A percentile compares a stretch with the other conserved stretches of the same genome.
phyloP scores from a whole-genome alignment of 2,329 filamentous ascomycete genomes.

The Ceratocystis lukuohia region DNA sequence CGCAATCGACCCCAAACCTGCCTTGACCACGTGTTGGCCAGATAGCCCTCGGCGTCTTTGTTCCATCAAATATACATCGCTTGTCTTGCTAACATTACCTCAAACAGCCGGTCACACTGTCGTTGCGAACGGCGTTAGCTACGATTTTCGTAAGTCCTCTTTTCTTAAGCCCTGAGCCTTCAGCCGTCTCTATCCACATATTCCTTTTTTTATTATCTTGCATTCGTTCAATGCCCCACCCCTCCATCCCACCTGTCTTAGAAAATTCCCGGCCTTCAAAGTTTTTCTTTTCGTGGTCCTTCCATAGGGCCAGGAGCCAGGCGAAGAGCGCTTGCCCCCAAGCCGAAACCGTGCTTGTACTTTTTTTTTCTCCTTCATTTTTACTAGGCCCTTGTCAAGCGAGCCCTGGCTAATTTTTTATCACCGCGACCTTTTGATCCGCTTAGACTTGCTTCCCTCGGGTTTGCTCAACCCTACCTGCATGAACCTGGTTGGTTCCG shows the following conservation, averaged over 20 bases:
- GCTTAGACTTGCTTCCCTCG: constrained; percentile 28
- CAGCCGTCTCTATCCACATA: background rate
- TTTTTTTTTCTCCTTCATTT: background rate
- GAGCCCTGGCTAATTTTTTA: background rate
- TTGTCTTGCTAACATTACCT: constrained; percentile 19
- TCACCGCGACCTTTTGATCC: background rate
- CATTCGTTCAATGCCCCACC: background rate
- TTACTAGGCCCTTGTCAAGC: background rate
- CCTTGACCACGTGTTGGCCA: background rate
- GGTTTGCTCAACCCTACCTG: constrained; percentile 59
- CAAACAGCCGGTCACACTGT: constrained; percentile 18
- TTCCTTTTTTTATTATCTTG: background rate
- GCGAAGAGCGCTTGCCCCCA: no score
- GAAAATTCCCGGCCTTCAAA: background rate
- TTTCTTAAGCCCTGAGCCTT: constrained; percentile 44
- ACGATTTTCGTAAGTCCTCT: constrained; percentile 23
- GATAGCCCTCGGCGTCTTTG: background rate
- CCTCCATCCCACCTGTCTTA: background rate
- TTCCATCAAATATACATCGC: background rate
- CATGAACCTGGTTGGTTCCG: constrained; percentile 62
- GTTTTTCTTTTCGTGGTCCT: background rate
- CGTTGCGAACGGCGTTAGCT: constrained; percentile 21
- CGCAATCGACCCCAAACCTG: background rate
- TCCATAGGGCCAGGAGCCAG: no score
- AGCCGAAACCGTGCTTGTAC: background rate